Evolutionary conservation across 257 asterid genomes (phyloP).

Genomic region (Nicotiana paniculata): DNA sequence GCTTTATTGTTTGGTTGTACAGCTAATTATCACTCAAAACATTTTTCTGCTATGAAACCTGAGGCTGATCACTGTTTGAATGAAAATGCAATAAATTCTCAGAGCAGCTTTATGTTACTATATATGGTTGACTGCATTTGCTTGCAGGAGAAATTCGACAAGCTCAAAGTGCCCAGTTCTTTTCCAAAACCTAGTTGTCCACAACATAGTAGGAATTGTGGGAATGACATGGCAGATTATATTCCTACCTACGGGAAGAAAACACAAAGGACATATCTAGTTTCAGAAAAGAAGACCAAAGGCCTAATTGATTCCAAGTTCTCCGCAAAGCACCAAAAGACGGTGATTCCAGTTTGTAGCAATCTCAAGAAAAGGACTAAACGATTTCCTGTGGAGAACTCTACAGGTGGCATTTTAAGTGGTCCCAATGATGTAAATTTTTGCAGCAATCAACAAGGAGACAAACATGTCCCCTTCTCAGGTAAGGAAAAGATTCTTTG

Average conservation of each 20-base stretch:
- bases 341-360: constrained; percentile 25
- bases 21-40: neutral
- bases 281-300: constrained; percentile 23
- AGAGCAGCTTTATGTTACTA: neutral
- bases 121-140: neutral
- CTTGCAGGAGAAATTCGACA: constrained; percentile 40
- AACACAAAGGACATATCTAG: constrained; percentile 16
- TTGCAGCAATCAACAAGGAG: constrained; percentile 14
- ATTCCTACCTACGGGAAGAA: constrained; percentile 22
- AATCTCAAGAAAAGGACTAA: constrained; percentile 24
- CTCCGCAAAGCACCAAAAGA: constrained; percentile 19
- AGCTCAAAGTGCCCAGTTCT: constrained; percentile 24
- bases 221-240: constrained; percentile 8
- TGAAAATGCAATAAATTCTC: neutral
- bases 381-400: constrained; percentile 14
- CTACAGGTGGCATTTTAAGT: constrained; percentile 16
- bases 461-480: constrained; percentile 40
- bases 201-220: constrained; percentile 19
- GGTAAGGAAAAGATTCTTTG: constrained; percentile 26
- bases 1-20: neutral
- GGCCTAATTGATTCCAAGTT: constrained; percentile 18
- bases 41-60: neutral
- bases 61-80: neutral
- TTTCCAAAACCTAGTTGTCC: constrained; percentile 21
- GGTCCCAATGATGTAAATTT: constrained; percentile 19